Percentiles rank a stretch among this genome's conserved stretches.
Conservation (phyloP, 441 rosid species). For the Hura crepitans region DNA sequence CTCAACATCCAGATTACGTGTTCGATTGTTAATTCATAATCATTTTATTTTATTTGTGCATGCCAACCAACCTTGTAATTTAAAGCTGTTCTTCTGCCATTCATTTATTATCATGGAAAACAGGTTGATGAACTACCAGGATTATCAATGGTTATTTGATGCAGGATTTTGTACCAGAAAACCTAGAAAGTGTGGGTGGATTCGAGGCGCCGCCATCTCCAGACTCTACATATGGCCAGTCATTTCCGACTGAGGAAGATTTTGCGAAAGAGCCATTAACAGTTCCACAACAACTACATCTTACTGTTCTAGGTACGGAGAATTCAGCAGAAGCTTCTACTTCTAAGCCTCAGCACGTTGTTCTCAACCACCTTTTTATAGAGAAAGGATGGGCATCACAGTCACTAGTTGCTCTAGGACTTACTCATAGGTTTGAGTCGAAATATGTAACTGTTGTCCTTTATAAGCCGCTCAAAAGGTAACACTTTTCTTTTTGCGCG, state of each 20-base stretch:
- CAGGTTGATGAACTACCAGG: too few species aligned
- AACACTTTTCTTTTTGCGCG: slow-evolving; percentile 9
- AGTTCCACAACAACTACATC: slow-evolving; percentile 70
- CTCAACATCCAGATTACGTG: neutral
- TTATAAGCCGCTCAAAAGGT: slow-evolving; percentile 67
- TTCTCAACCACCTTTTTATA: slow-evolving; percentile 77
- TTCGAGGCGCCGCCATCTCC: slow-evolving; percentile 85
- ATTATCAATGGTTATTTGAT: neutral
- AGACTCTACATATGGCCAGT: slow-evolving; percentile 59
- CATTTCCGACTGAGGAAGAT: slow-evolving; percentile 59
- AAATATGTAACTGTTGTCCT: slow-evolving; percentile 86
- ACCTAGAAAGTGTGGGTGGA: slow-evolving; percentile 63
- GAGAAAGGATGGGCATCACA: slow-evolving; percentile 80
- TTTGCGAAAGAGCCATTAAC: slow-evolving; percentile 65
- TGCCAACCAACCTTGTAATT: neutral
- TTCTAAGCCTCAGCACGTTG: slow-evolving; percentile 70
- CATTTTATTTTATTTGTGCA: neutral
- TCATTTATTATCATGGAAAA: neutral
- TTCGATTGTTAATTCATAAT: neutral
- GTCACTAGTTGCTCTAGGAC: slow-evolving; percentile 70
- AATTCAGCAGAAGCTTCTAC: slow-evolving; percentile 41
- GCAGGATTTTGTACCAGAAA: slow-evolving; percentile 78
- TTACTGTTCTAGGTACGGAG: slow-evolving; percentile 52
- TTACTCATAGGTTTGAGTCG: slow-evolving; percentile 80
- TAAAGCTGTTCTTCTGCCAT: neutral